Conservation (phyloP, 2,329 filamentous ascomycete genomes). For the Fusarium robinianum region DNA sequence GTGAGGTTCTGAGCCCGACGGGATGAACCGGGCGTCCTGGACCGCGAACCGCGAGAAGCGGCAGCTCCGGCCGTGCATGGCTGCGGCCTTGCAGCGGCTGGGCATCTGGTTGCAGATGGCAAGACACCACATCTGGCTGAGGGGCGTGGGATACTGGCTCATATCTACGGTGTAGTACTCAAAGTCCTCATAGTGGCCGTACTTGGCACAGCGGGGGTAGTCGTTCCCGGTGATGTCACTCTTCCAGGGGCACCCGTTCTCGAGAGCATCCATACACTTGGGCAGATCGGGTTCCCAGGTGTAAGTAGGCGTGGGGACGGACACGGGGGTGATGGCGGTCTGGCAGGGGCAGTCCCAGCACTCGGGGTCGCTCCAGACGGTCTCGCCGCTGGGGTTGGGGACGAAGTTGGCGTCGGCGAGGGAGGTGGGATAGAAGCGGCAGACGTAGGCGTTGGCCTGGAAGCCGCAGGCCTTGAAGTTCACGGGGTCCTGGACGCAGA, state of each 20-base stretch:
- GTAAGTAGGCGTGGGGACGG: not conserved
- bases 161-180: slow-evolving; percentile 1
- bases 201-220: not conserved
- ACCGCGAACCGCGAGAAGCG: slow-evolving; percentile 2
- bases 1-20: not conserved
- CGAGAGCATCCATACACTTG: not conserved
- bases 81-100: slow-evolving; percentile 1
- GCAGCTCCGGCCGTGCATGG: not conserved
- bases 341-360: slow-evolving; percentile 6
- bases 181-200: slow-evolving; percentile 1
- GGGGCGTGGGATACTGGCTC: not conserved
- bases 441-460: not conserved
- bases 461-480: not conserved
- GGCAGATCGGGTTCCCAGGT: not conserved
- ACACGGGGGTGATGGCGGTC: not conserved
- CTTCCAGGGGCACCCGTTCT: not conserved
- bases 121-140: slow-evolving; percentile 5
- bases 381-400: not conserved
- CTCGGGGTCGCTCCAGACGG: not conserved
- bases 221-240: not conserved
- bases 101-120: not conserved
- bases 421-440: not conserved
- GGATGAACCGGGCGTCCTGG: not conserved
- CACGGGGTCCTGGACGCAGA: not conserved
- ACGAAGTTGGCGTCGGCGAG: not conserved